Evolutionary conservation across 768 basidiomycete genomes (phyloP).

Genomic region (Leucocoprinus sp.): DNA sequence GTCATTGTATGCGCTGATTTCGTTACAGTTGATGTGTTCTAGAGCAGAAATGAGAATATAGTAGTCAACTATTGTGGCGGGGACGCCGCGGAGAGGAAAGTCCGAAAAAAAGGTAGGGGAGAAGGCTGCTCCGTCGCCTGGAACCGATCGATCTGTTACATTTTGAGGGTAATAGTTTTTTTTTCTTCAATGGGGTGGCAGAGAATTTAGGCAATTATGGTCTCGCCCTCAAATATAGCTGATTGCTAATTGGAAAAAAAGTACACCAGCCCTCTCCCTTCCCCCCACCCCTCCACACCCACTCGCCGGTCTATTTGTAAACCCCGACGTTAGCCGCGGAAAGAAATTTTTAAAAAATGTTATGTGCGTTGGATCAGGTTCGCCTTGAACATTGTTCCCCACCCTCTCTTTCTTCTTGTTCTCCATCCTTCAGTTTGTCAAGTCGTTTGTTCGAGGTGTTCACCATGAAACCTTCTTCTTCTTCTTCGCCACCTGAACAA

Average conservation of each 20-base stretch:
- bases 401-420: neutral
- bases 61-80: conserved; percentile 6
- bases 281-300: too few relatives aligned
- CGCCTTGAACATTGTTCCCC: conserved; percentile 7
- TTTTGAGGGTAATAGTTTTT: conserved; percentile 9
- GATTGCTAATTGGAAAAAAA: too few relatives aligned
- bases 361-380: conserved; percentile 4
- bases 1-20: conserved; percentile 4
- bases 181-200: conserved; percentile 1
- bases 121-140: conserved; percentile 5
- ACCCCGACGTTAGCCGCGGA: too few relatives aligned
- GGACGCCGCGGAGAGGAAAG: conserved; percentile 9
- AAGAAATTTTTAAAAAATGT: conserved; percentile 8
- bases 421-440: conserved; percentile 2
- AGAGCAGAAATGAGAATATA: conserved; percentile 6
- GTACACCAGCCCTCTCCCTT: too few relatives aligned
- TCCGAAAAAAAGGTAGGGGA: conserved; percentile 8
- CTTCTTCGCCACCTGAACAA: neutral
- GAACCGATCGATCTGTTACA: conserved; percentile 8
- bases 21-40: conserved; percentile 9
- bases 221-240: conserved; percentile 8
- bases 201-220: neutral
- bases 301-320: conserved; percentile 8
- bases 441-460: neutral
- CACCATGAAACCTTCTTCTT: conserved; percentile 2